Conservation (phyloP, 2,329 filamentous ascomycete genomes). For the Dothideomycetidae sp. region DNA sequence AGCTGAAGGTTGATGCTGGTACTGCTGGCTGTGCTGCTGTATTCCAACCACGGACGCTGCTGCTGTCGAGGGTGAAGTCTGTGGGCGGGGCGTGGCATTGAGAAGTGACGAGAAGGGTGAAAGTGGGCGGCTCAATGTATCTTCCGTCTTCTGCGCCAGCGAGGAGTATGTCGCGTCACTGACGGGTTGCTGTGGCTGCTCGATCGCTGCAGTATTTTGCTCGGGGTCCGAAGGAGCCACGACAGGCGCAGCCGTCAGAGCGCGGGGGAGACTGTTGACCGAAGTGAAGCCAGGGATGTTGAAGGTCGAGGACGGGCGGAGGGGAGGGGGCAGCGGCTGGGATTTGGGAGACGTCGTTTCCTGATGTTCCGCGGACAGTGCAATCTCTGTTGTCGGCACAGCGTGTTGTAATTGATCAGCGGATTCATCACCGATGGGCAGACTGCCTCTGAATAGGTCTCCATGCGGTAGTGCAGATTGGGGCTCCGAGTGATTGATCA, state of each 20-base stretch:
- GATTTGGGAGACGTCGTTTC: constrained; percentile 2
- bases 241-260: constrained; percentile 1
- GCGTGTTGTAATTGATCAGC: constrained; percentile 1
- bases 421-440: neutral
- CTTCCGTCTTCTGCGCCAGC: too few relatives aligned
- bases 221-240: neutral
- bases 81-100: too few relatives aligned
- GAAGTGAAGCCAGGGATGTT: constrained; percentile 4
- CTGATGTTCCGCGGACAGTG: neutral
- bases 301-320: constrained; percentile 1
- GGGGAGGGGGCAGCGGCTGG: neutral
- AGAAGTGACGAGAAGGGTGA: too few relatives aligned
- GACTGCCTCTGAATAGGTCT: constrained; percentile 3
- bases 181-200: too few relatives aligned
- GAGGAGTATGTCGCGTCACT: too few relatives aligned
- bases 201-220: too few relatives aligned
- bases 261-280: constrained; percentile 3
- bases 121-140: too few relatives aligned
- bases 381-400: neutral
- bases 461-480: neutral
- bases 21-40: too few relatives aligned
- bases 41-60: too few relatives aligned
- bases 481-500: neutral
- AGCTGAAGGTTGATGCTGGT: too few relatives aligned
- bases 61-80: too few relatives aligned